Evolutionary conservation across 2,329 filamentous ascomycete species (phyloP).

Genomic region (Diaporthe citriasiana): DNA sequence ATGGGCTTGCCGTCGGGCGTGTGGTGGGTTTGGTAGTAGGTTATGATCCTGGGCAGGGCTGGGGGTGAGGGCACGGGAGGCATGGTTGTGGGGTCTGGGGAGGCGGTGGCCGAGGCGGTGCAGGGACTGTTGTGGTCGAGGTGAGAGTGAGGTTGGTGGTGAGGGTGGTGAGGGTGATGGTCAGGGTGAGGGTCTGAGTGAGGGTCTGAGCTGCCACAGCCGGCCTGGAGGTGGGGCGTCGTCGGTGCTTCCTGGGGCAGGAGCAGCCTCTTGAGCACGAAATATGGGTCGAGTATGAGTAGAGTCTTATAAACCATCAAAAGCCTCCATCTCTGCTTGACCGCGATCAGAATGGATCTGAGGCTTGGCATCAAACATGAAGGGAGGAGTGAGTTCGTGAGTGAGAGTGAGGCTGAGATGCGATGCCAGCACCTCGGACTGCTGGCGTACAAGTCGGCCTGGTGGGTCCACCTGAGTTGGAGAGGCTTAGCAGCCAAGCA

Average conservation of each 20-base stretch:
- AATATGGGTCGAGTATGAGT: slow-evolving; percentile 35
- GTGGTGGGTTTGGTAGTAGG: slow-evolving; percentile 61
- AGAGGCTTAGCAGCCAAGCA: not conserved
- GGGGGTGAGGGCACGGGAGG: slow-evolving; percentile 48
- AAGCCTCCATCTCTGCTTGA: slow-evolving; percentile 41
- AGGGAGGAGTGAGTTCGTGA: not conserved
- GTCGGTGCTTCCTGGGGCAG: not conserved
- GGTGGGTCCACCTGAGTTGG: not conserved
- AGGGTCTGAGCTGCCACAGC: not conserved
- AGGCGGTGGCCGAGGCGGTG: no score
- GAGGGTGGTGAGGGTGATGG: not conserved
- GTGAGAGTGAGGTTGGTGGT: slow-evolving; percentile 9
- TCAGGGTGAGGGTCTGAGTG: not conserved
- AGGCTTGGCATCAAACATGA: slow-evolving; percentile 25
- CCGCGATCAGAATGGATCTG: slow-evolving; percentile 17
- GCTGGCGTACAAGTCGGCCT: not conserved
- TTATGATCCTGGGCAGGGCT: slow-evolving; percentile 51
- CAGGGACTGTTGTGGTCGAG: not conserved
- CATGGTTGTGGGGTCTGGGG: slow-evolving; percentile 45
- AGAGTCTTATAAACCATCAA: slow-evolving; percentile 41
- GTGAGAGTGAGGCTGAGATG: not conserved
- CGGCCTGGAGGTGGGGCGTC: not conserved
- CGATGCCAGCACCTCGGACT: not conserved
- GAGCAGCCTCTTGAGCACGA: slow-evolving; percentile 37
- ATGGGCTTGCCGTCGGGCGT: slow-evolving; percentile 53